phyloP scores from a whole-genome alignment of 1,139 yeast species.

The Lodderomyces margitis region DNA sequence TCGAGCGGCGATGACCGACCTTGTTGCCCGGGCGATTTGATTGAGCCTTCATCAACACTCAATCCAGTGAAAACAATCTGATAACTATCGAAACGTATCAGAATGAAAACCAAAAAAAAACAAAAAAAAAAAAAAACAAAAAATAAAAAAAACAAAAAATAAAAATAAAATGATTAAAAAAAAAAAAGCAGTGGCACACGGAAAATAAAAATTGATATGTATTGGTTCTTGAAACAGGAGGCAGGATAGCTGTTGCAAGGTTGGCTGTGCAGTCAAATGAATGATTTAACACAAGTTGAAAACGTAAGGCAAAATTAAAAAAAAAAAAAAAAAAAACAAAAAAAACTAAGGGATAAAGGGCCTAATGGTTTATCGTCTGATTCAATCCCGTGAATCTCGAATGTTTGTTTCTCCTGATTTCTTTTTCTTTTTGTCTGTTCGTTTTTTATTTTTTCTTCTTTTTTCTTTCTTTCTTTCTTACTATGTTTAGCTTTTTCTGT shows the following conservation, averaged over 20 bases:
- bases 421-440: neutral
- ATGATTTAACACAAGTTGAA: constrained; percentile 3
- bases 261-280: neutral
- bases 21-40: constrained; percentile 20
- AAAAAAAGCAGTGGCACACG: neutral
- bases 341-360: neutral
- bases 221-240: too few species aligned
- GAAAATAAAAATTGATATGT: too few species aligned
- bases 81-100: neutral
- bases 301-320: neutral
- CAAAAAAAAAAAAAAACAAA: neutral
- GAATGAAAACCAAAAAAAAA: constrained; percentile 1
- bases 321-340: too few species aligned
- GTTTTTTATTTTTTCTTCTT: neutral
- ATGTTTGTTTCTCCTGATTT: too few species aligned
- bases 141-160: neutral
- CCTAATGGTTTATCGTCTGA: neutral
- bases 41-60: constrained; percentile 13
- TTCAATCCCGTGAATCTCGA: neutral
- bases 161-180: neutral
- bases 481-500: neutral
- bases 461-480: neutral
- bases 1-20: constrained; percentile 30
- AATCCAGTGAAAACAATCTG: neutral
- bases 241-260: too few species aligned